Base-by-base conservation (phyloP, 495 filamentous ascomycete species). In the Xylaria castorea region DNA sequence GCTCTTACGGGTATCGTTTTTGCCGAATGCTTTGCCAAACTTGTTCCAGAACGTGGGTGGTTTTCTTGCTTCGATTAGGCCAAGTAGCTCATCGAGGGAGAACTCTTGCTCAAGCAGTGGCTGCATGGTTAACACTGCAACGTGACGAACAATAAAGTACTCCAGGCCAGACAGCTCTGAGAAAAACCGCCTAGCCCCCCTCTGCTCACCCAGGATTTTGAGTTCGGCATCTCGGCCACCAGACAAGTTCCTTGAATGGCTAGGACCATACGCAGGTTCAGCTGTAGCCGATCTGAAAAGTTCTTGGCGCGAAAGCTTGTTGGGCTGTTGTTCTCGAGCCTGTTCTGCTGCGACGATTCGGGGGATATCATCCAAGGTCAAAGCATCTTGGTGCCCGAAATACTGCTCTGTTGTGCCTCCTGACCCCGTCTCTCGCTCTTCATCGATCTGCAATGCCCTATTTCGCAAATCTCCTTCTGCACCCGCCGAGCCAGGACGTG, bases 311-410 rank as follows among this genome's bases (percentile, higher is more conserved):
- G 87, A 91, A 72, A 89, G 92, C 46, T 94, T 94, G 77, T 77
- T 97, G 22, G 94, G 91, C 67, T 94, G 89, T 79, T 97, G 95
- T 78, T 97, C 95, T 78, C 92, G 91, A 36, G 96, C 95, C 83
- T 98, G 96, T 76, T 98, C 94, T 11, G 95, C 93, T 3, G 96
- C 96, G 55, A 98, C 93, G 74, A 99, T 97, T 73, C 95, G 88
- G n/a, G 96, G 95, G 73, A 99, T 98, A 78, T 99, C 96, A 80
- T 98, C 96, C 69, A 99, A 84, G 6, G 94, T 97, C 44, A 98
- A 85, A 18, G 93, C 93, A 84, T 98, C 94, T 71, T 95, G 92
- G 74, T 93, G 89, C n/a, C 93, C 93, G 74, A 99, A 93, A 60
- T 93, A 93, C 73, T 94, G 84, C 67, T 94, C 91, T 32, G 89